Evolutionary conservation across 345 rosid genomes (phyloP), one percentile per base, ranked within the genome.

Genomic region (Euphorbia pulcherrima): DNA sequence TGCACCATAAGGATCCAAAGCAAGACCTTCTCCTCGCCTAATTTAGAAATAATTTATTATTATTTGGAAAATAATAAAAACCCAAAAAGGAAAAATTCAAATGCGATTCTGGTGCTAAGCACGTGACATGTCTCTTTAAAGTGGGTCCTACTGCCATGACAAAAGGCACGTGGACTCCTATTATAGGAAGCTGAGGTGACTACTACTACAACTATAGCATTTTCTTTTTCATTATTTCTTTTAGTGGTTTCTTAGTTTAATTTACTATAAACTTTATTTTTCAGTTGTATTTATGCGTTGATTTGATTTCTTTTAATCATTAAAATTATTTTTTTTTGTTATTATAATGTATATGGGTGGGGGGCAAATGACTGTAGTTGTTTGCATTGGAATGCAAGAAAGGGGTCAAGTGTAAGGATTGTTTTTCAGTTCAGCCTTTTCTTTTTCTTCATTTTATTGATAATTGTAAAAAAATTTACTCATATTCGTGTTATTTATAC

Each of bases 91-190:
- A 52, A 5, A 24, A 62, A 73, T 11, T 46, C 60, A 52, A 69
- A 64, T 71, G 69, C 57, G 68, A 0, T 39, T 62, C 70, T 71
- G 79, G 66, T 60, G 72, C 73, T 62, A 70, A 68, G 69, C 28
- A 78, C 78, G 77, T 81, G 74, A 73, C 68, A 63, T 81, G 84
- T 80, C 67, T 59, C 71, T 69, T 6, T 37, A 2, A 39, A 6
- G 67, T 66, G 70, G 79, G 65, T 52, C 61, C 62, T n/a, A 50
- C 8, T 6, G 11, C 7, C 24, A 50, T 20, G 24, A 50, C 54
- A 50, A 18, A 2, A 8, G 54, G 24, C 54, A 50, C 54, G 54
- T 50, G 54, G 54, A 50, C 2, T 50, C 11, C 54, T 37, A 44
- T 6, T 44, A 44, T 44, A 6, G 50, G 50, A 44, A 44, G 3